Conservation (phyloP, 352 stramenopile genomes). For the Phytophthora fragariae region DNA sequence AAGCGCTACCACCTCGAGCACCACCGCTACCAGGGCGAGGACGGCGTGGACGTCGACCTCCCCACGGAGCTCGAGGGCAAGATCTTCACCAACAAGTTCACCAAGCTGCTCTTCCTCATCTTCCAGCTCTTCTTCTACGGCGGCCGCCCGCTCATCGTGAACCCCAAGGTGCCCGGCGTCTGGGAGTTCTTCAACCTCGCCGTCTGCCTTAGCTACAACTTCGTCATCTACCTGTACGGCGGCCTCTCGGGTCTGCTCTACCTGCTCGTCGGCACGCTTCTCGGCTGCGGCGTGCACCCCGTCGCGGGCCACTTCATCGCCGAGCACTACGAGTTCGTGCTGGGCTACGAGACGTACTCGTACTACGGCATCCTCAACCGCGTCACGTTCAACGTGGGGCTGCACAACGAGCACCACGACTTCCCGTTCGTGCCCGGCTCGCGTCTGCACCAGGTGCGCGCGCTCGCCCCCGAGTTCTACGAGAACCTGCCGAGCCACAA, state of each 20-base stretch:
- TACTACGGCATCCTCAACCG: conserved; percentile 98
- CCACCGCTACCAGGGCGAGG: conserved; percentile 95
- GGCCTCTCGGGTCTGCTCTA: conserved; percentile 91
- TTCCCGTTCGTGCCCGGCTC: conserved; percentile 94
- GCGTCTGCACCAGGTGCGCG: conserved; percentile 90
- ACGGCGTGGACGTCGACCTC: conserved; percentile 95
- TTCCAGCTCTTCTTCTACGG: conserved; percentile 96
- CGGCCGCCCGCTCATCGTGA: conserved; percentile 92
- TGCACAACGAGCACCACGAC: conserved; percentile 99
- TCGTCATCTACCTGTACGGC: conserved; percentile 78
- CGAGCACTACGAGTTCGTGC: conserved; percentile 97
- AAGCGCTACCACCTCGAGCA: conserved; percentile 98
- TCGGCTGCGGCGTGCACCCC: conserved; percentile 95
- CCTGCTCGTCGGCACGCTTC: conserved; percentile 91
- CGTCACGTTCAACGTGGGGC: conserved; percentile 97
- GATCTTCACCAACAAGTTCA: conserved; percentile 87
- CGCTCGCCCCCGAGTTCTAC: conserved; percentile 96
- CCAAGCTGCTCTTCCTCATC: conserved; percentile 94
- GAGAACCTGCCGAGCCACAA: conserved; percentile 94
- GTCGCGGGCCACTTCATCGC: conserved; percentile 98
- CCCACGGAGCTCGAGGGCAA: conserved; percentile 91
- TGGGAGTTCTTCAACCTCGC: conserved; percentile 93
- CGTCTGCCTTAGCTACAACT: conserved; percentile 88
- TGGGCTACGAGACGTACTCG: conserved; percentile 97
- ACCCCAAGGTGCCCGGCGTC: conserved; percentile 85